Evolutionary conservation across 2,329 filamentous ascomycete species (phyloP), one percentile per base, ranked within the genome.

Genomic region (Sclerotinia minor): DNA sequence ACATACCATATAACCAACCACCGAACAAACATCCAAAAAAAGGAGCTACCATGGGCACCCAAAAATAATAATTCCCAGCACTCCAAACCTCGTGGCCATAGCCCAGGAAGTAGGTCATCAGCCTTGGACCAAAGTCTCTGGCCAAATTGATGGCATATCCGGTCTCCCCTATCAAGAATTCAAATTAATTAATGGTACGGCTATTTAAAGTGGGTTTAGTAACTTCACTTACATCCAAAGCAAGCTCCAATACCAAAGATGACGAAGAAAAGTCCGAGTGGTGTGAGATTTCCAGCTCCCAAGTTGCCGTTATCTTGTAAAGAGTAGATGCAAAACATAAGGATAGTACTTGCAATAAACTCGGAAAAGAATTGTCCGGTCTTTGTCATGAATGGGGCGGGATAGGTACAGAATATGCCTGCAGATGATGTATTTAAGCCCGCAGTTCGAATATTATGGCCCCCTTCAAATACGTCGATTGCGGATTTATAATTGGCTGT

Each of bases 101-200:
- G 2, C 90, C 90, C 65, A 92, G 74, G 74, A 87, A 85, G 74
- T 87, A 90, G 1, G 85, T 84, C 69, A 90, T 84, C 55, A 92
- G 77, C 29, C 90, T 81, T 19, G 89, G 89, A 5, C 73, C 88
- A 75, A 92, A 90, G 71, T 92, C 90, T 77, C 90, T 83, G 47
- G 89, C 89, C 53, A 90, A 77, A 75, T 92, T 92, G 71, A 92
- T 91, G 19, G 89, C 89, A 78, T 90, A 92, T 32, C 89, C 89
- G 0, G 90, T 93, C 76, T 92, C 86, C 88, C 88, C 92, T 49
- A 26, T 50, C 2, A 24, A 11, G n/a, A 24, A 3, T 26, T 35
- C 1, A 8, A 2, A 24, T 64, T 29, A 2, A 24, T 64, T 29
- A 64, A 35, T n/a, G 15, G 24, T 52, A 6, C 50, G 15, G 19